phyloP scores from a whole-genome alignment of 768 basidiomycete genomes.

The Kwoniella sp. region DNA sequence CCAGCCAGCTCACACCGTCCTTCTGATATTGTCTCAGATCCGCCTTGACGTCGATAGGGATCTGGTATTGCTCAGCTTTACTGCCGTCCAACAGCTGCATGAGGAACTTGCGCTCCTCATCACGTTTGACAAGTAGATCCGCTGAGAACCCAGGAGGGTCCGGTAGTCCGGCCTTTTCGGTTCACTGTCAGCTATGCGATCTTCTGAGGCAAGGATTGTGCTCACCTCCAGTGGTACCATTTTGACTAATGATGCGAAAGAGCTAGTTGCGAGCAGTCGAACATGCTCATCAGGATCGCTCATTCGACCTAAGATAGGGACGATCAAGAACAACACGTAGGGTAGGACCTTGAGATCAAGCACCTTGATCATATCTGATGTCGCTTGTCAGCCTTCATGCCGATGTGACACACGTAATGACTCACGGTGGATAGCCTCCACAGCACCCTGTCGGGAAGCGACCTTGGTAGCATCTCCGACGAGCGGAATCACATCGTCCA shows the following conservation, averaged over 20 bases:
- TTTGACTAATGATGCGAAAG: constrained; percentile 94
- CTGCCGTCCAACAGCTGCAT: constrained; percentile 90
- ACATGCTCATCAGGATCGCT: constrained; percentile 90
- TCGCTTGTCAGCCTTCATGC: not conserved
- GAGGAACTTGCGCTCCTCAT: constrained; percentile 86
- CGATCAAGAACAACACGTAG: constrained; percentile 94
- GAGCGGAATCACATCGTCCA: constrained; percentile 78
- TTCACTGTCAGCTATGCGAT: not conserved
- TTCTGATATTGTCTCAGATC: constrained; percentile 96
- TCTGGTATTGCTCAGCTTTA: constrained; percentile 85
- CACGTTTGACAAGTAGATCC: constrained; percentile 80
- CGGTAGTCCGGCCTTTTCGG: constrained; percentile 81
- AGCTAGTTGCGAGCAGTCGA: constrained; percentile 91
- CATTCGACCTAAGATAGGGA: constrained; percentile 95
- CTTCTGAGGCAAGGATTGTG: constrained; percentile 1
- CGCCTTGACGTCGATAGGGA: constrained; percentile 86
- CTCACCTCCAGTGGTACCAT: constrained; percentile 95
- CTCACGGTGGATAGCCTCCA: constrained; percentile 89
- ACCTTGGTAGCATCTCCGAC: constrained; percentile 76
- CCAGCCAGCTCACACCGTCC: constrained; percentile 98
- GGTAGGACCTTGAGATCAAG: constrained; percentile 93
- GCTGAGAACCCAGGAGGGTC: constrained; percentile 90
- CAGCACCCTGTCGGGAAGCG: constrained; percentile 81
- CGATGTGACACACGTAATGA: constrained; percentile 24
- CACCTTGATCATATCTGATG: constrained; percentile 80